A percentile compares a stretch with the other conserved stretches of the same genome.
Conservation (phyloP, 2,329 filamentous ascomycete genomes). For the Xylariaceae sp. region DNA sequence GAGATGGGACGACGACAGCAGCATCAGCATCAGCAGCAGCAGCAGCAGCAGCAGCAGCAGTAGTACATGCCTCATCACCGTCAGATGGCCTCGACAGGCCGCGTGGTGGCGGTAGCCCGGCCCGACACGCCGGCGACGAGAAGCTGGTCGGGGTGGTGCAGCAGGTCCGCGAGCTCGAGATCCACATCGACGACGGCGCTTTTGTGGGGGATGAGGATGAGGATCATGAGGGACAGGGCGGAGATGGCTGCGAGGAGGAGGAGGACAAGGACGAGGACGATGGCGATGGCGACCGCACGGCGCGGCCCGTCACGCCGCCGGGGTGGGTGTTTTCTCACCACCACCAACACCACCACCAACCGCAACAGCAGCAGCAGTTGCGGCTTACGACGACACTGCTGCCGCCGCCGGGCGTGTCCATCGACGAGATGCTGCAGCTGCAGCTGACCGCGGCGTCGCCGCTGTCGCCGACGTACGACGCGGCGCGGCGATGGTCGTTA, state of each 20-base stretch:
- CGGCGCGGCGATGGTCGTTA: no score
- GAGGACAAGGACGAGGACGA: neutral
- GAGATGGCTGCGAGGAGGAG: no score
- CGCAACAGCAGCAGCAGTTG: conserved; percentile 14
- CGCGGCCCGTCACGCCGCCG: conserved; percentile 12
- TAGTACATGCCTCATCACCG: no score
- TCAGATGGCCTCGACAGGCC: no score
- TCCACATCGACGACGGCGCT: conserved; percentile 11
- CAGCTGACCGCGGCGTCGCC: no score
- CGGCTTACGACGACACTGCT: conserved; percentile 7
- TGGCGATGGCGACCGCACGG: conserved; percentile 23
- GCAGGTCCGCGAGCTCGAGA: conserved; percentile 17
- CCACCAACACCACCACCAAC: neutral
- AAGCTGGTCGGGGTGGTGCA: no score
- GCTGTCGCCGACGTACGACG: no score
- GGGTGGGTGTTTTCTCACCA: conserved; percentile 7
- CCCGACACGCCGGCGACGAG: neutral
- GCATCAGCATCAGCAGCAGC: no score
- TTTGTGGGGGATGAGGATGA: conserved; percentile 23
- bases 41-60: no score
- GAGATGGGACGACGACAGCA: no score
- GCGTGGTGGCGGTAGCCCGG: neutral
- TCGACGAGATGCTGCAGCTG: conserved; percentile 38
- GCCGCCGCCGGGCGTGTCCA: conserved; percentile 25
- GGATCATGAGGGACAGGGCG: conserved; percentile 31